Evolutionary conservation across 208 protist genomes (phyloP).

Genomic region (Acanthamoeba triangularis): DNA sequence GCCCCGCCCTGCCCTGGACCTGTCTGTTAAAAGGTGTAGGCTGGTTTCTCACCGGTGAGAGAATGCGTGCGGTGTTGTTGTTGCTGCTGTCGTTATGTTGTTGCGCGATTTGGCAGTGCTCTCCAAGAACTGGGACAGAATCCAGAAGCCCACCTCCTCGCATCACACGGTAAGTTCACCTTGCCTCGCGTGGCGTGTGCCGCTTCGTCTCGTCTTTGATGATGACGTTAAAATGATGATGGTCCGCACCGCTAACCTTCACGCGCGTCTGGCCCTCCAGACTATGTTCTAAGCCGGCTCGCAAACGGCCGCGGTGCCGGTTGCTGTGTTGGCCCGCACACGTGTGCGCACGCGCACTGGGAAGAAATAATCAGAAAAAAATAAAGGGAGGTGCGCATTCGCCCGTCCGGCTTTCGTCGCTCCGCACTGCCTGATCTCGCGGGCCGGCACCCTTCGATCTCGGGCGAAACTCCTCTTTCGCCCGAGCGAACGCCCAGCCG

Average conservation of each 20-base stretch:
- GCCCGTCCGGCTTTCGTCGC: too few relatives aligned
- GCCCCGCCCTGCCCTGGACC: not conserved
- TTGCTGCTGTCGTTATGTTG: not conserved
- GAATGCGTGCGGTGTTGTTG: not conserved
- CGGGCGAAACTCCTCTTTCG: not conserved
- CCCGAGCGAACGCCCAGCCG: not conserved
- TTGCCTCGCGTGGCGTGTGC: too few relatives aligned
- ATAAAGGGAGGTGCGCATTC: too few relatives aligned
- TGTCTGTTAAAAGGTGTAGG: not conserved
- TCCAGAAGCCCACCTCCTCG: conserved; percentile 31
- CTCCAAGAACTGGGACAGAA: conserved; percentile 56
- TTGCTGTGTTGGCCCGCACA: not conserved
- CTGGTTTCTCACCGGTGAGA: not conserved
- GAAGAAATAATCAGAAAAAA: too few relatives aligned
- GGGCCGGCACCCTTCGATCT: too few relatives aligned
- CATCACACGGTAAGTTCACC: conserved; percentile 51
- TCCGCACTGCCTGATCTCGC: too few relatives aligned
- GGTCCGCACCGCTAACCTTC: too few relatives aligned
- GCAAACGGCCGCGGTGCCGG: too few relatives aligned
- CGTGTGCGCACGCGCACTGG: too few relatives aligned
- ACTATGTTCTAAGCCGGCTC: not conserved
- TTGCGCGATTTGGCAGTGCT: not conserved
- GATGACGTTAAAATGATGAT: not conserved
- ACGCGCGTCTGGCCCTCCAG: not conserved
- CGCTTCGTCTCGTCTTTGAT: too few relatives aligned